Evolutionary conservation across 352 stramenopile genomes (phyloP), one percentile per base, ranked within the genome.

Genomic region (Globisporangium parvum): DNA sequence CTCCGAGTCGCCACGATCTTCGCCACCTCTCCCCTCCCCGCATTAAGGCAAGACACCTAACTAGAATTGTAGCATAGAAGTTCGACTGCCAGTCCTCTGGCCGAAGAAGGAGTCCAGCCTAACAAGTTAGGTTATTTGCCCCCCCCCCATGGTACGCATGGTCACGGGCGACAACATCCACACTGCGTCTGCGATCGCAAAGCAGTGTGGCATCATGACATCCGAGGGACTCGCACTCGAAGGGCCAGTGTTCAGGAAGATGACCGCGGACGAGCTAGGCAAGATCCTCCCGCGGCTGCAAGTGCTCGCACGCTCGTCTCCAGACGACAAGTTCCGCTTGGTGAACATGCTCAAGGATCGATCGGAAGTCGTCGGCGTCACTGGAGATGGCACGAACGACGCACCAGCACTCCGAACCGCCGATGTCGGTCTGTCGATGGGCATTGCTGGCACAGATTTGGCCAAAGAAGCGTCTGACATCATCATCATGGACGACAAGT

Each of bases 81-180:
- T n/a, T n/a, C n/a, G n/a, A n/a, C n/a, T n/a, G n/a, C n/a, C n/a
- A n/a, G n/a, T n/a, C n/a, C n/a, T n/a, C n/a, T n/a, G n/a, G n/a
- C n/a, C n/a, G n/a, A n/a, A n/a, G n/a, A n/a, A n/a, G n/a, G n/a
- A n/a, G n/a, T n/a, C n/a, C n/a, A n/a, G n/a, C n/a, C n/a, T n/a
- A n/a, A n/a, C n/a, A n/a, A n/a, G n/a, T n/a, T n/a, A n/a, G n/a
- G n/a, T n/a, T n/a, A n/a, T n/a, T n/a, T n/a, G n/a, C n/a, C n/a
- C n/a, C n/a, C n/a, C n/a, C n/a, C n/a, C n/a, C n/a, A n/a, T n/a
- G n/a, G n/a, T n/a, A n/a, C n/a, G n/a, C 37, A 99, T 99, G 96
- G 95, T 99, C 58, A 99, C 97, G 6, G 97, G 97, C 52, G 97
- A 99, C 74, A 98, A 99, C 61, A 95, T 99, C 53, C 85, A 98